Evolutionary conservation across 208 protist genomes (phyloP).

Genomic region (Trypanosoma grayi): DNA sequence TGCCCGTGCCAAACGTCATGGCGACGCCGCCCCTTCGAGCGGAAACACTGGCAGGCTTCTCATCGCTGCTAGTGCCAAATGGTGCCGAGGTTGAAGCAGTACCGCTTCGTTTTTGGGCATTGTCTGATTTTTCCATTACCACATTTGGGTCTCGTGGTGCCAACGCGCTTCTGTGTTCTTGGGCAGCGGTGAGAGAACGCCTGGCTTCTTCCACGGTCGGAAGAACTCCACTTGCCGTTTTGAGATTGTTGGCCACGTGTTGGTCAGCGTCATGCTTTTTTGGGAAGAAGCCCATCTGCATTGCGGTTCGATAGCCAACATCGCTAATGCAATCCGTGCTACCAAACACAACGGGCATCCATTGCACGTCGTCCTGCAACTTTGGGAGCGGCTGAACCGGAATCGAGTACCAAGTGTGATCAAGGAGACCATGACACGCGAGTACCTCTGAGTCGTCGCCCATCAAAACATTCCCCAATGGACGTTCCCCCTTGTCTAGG

Average conservation of each 20-base stretch:
- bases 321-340: slow-evolving; percentile 66
- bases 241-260: neutral
- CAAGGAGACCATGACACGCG: slow-evolving; percentile 54
- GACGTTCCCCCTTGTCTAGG: slow-evolving; percentile 25
- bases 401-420: slow-evolving; percentile 69
- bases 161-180: slow-evolving; percentile 12
- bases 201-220: slow-evolving; percentile 29
- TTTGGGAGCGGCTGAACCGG: slow-evolving; percentile 46
- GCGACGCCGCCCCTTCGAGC: slow-evolving; percentile 16
- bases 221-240: slow-evolving; percentile 17
- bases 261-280: neutral
- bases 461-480: neutral
- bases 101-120: neutral
- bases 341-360: slow-evolving; percentile 69
- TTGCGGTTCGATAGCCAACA: slow-evolving; percentile 57
- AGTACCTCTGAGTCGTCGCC: slow-evolving; percentile 12
- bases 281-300: slow-evolving; percentile 68
- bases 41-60: slow-evolving; percentile 3
- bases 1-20: slow-evolving; percentile 23
- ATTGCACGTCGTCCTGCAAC: slow-evolving; percentile 60
- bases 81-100: neutral
- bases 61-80: slow-evolving; percentile 5
- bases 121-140: neutral
- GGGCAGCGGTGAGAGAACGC: slow-evolving; percentile 12
- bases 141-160: slow-evolving; percentile 25